Conservation (phyloP, 345 rosid species). For the Hevea brasiliensis region DNA sequence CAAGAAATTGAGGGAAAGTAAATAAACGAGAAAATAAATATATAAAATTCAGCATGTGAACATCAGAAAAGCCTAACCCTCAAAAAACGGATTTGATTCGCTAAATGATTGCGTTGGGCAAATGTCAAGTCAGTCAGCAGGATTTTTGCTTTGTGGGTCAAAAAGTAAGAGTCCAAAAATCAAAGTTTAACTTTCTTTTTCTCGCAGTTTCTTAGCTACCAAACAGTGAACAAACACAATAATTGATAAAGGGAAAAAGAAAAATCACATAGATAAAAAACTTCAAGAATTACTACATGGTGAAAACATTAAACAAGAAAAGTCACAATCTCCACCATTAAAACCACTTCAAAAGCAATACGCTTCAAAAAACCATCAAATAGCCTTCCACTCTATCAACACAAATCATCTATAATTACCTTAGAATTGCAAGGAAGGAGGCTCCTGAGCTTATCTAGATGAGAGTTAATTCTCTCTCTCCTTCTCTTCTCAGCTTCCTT, state of each 20-base stretch:
- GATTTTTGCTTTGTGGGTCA: slow-evolving; percentile 2
- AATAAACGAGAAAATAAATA: not conserved
- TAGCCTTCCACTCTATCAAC: too few species aligned
- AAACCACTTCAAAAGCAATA: not conserved
- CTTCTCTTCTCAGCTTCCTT: slow-evolving; percentile 96
- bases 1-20: not conserved
- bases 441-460: slow-evolving; percentile 83
- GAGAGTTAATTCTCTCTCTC: slow-evolving; percentile 87
- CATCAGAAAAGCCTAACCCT: not conserved
- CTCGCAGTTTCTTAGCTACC: not conserved
- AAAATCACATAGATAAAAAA: not conserved
- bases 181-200: not conserved
- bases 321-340: not conserved
- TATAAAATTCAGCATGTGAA: not conserved
- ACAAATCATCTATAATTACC: slow-evolving; percentile 39
- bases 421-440: slow-evolving; percentile 96
- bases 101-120: slow-evolving; percentile 10
- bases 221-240: slow-evolving; percentile 13
- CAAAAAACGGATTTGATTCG: not conserved
- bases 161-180: not conserved
- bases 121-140: slow-evolving; percentile 17
- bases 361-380: not conserved
- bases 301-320: not conserved
- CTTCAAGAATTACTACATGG: not conserved
- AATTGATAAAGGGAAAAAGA: not conserved